These are phyloP conservation scores for Xylaria grammica DNA, from an alignment of 495 filamentous ascomycete genomes.

Conservation along the genomic window DNA sequence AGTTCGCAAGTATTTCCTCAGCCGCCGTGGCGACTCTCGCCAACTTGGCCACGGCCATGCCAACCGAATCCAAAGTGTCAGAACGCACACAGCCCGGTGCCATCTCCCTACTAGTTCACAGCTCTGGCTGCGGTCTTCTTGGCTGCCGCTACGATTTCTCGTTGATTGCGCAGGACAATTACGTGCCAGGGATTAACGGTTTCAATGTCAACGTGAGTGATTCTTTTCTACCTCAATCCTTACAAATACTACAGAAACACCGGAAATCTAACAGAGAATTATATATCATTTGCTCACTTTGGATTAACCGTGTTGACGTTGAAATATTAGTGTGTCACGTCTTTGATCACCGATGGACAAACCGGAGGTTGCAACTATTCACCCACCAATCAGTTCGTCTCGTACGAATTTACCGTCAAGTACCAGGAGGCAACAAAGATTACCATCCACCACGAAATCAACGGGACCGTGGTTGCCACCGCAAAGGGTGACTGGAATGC, in stretches of 20 bases:
- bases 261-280: constrained; percentile 8
- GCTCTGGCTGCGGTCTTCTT: constrained; percentile 8
- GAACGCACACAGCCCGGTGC: constrained; percentile 8
- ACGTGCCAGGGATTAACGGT: constrained; percentile 8
- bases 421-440: constrained; percentile 5
- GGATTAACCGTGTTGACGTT: constrained; percentile 10
- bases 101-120: constrained; percentile 9
- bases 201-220: constrained; percentile 9
- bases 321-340: constrained; percentile 9
- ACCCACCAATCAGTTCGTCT: constrained; percentile 8
- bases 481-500: constrained; percentile 6
- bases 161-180: constrained; percentile 4
- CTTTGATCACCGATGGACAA: background rate
- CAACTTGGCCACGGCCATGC: constrained; percentile 9
- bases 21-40: constrained; percentile 4
- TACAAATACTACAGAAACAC: constrained; percentile 6
- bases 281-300: constrained; percentile 11
- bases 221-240: constrained; percentile 9
- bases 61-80: constrained; percentile 9
- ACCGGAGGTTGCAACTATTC: constrained; percentile 10
- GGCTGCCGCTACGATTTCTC: constrained; percentile 8
- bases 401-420: constrained; percentile 10
- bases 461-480: constrained; percentile 7
- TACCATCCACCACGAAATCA: constrained; percentile 9
- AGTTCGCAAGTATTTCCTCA: constrained; percentile 8